These are phyloP conservation scores for Coemansia sp. DNA, from an alignment of 192 early-diverging fungal genomes.

Conservation along the genomic window DNA sequence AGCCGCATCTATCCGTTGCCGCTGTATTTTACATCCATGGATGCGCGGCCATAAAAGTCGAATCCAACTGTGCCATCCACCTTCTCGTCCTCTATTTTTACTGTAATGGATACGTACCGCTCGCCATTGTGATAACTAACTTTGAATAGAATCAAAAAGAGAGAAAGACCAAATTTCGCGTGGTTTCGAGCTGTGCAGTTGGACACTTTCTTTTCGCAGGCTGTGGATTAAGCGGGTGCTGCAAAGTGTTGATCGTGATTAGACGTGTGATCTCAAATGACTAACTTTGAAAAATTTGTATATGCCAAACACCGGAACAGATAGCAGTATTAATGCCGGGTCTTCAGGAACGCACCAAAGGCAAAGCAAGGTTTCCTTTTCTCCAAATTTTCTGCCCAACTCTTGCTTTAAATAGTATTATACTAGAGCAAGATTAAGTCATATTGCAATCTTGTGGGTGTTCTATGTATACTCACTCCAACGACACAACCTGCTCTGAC, in stretches of 20 bases:
- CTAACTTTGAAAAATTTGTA: not conserved
- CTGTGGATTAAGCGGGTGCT: not conserved
- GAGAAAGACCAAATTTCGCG: not conserved
- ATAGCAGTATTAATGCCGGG: not conserved
- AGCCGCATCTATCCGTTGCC: too few species aligned
- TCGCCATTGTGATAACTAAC: constrained; percentile 28
- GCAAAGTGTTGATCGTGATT: not conserved
- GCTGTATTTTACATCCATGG: too few species aligned
- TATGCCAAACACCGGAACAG: not conserved
- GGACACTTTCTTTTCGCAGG: not conserved
- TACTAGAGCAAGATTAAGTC: not conserved
- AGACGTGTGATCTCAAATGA: not conserved
- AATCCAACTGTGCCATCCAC: not conserved
- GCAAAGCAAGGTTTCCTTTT: not conserved
- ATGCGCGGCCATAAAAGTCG: too few species aligned
- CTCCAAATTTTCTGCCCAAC: not conserved
- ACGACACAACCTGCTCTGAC: constrained; percentile 52
- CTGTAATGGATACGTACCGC: constrained; percentile 45
- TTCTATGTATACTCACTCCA: constrained; percentile 39
- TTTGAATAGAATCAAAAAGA: constrained; percentile 4
- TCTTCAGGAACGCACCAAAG: not conserved
- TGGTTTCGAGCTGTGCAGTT: not conserved
- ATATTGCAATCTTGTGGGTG: not conserved
- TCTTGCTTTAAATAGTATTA: not conserved
- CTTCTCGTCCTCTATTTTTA: not conserved